A percentile compares a stretch with the other conserved stretches of the same genome.
Evolutionary conservation across 352 stramenopile genomes (phyloP).

Genomic region (Pythium aristosporum): DNA sequence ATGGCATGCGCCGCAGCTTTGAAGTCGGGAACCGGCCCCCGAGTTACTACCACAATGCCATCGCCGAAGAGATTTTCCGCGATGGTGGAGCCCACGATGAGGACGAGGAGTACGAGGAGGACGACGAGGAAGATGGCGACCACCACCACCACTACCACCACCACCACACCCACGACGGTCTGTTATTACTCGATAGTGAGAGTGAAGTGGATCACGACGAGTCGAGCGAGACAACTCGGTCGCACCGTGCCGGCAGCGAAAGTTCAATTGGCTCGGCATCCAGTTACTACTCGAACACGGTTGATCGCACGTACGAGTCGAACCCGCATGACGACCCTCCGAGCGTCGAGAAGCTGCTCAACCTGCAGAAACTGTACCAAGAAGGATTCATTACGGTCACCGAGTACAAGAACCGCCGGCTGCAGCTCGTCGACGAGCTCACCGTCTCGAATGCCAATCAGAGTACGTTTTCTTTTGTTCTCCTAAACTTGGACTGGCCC

Average conservation of each 20-base stretch:
- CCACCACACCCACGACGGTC: no score
- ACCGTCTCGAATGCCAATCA: constrained; percentile 38
- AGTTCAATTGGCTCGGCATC: constrained; percentile 19
- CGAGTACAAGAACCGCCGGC: constrained; percentile 67
- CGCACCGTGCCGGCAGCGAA: constrained; percentile 12
- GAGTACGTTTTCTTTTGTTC: constrained; percentile 36
- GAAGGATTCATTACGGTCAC: constrained; percentile 83
- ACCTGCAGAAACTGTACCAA: constrained; percentile 71
- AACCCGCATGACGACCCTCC: constrained; percentile 30
- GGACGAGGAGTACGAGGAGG: neutral
- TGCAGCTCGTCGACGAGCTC: constrained; percentile 66
- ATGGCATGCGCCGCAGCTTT: constrained; percentile 9
- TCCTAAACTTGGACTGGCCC: neutral
- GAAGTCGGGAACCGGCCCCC: neutral
- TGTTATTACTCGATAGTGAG: constrained; percentile 9
- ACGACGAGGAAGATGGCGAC: neutral
- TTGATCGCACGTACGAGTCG: constrained; percentile 20
- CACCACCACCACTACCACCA: no score
- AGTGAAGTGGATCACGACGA: constrained; percentile 5
- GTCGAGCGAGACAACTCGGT: neutral
- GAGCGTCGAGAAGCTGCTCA: constrained; percentile 61
- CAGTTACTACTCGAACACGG: constrained; percentile 17
- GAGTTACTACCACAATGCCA: constrained; percentile 15
- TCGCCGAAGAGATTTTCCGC: constrained; percentile 21
- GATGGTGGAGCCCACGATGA: constrained; percentile 9